Evolutionary conservation across 2,329 filamentous ascomycete genomes (phyloP), one percentile per base, ranked within the genome.

Genomic region (Colletotrichum orbiculare): DNA sequence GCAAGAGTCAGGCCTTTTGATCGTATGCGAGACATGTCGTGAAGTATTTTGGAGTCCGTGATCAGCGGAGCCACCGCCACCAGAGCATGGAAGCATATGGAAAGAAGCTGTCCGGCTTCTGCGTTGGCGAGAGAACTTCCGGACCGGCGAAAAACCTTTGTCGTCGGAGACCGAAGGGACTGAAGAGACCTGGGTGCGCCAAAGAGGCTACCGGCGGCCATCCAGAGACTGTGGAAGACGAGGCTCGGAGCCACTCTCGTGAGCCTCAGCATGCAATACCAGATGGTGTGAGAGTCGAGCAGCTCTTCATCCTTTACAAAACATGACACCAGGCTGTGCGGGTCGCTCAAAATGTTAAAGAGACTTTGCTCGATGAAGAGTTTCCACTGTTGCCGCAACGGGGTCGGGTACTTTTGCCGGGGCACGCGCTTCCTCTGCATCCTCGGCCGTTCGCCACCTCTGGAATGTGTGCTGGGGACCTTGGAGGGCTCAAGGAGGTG

Each of bases 221-320:
- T 79, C 89, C 89, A 91, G 6, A 91, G 78, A 69, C 86, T 88
- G 71, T 90, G 85, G 55, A 89, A 84, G 2, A 90, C 86, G 17
- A 90, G 73, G 50, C 78, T 85, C 5, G 87, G 85, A 13, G 83
- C 82, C 46, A 83, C 81, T 53, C 86, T 80, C 6, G 84, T 87
- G 74, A 90, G 76, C 60, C 85, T 83, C 59, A 88, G 75, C 81
- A 89, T 87, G 70, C 84, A 86, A 71, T 88, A 89, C 86, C 85
- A 90, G 1, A 88, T 76, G 12, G 83, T 86, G 55, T 87, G 86
- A 1, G 87, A 89, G 72, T 90, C 86, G 59, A 87, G 82, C 1
- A 87, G 73, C 48, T 82, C 80, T 10, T 81, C 82, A 10, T 84
- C 78, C 47, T 77, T 74, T 1, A 83, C 84, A 67, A 91, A 91